Percentiles rank a stretch among this genome's conserved stretches.
Evolutionary conservation across 2,329 filamentous ascomycete species (phyloP).

Genomic region (Laburnicola sp.): DNA sequence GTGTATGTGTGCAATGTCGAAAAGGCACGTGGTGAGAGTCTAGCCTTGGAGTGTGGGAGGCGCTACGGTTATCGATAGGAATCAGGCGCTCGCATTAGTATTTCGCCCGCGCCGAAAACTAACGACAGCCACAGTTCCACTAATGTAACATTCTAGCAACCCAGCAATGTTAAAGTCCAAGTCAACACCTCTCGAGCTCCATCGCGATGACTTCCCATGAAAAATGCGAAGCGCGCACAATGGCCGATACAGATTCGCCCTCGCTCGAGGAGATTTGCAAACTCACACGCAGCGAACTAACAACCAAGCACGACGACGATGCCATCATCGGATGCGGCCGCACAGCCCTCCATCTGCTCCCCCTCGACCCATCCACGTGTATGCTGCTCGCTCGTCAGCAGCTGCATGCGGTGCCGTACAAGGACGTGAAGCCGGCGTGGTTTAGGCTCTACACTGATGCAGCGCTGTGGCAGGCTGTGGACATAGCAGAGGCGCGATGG

Average conservation of each 20-base stretch:
- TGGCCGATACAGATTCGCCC: constrained; percentile 9
- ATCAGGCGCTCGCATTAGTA: too few relatives aligned
- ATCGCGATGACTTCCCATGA: too few relatives aligned
- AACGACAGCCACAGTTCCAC: too few relatives aligned
- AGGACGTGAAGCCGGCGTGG: constrained; percentile 69
- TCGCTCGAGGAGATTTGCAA: constrained; percentile 27
- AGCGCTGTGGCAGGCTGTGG: constrained; percentile 61
- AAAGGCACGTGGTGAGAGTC: too few relatives aligned
- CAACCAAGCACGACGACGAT: constrained; percentile 18
- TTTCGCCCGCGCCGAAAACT: too few relatives aligned
- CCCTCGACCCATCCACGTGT: constrained; percentile 54
- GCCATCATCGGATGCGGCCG: constrained; percentile 48
- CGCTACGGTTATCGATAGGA: too few relatives aligned
- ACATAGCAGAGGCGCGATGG: constrained; percentile 7
- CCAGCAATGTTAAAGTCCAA: too few relatives aligned
- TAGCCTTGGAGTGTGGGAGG: too few relatives aligned
- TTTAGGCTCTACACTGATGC: constrained; percentile 71
- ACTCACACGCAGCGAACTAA: constrained; percentile 31
- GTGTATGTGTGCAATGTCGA: too few relatives aligned
- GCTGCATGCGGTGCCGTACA: constrained; percentile 71
- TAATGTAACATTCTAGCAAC: too few relatives aligned
- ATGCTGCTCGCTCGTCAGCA: constrained; percentile 64
- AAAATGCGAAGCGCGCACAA: too few relatives aligned
- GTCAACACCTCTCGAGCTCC: too few relatives aligned
- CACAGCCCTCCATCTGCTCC: constrained; percentile 45